phyloP scores from a whole-genome alignment of 305 asterid species.

The Ilex paraguariensis region DNA sequence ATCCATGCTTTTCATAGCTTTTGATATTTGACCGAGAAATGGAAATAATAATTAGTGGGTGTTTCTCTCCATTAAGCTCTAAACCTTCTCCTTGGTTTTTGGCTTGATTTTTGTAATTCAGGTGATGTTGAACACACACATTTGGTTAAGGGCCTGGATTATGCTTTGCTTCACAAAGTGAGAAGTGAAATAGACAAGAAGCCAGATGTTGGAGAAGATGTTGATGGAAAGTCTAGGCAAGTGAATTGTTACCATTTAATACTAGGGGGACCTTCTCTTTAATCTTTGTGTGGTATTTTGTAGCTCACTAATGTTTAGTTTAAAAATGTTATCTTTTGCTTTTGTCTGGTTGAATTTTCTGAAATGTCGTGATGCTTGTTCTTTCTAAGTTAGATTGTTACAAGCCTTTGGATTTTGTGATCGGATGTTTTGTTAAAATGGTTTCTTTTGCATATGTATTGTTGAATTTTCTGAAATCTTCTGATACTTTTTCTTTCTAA shows the following conservation, averaged over 20 bases:
- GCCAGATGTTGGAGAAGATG: conserved; percentile 76
- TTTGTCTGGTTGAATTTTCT: conserved; percentile 10
- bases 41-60: no score
- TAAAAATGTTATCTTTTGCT: conserved; percentile 6
- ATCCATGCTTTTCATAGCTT: no score
- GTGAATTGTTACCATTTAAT: conserved; percentile 10
- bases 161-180: conserved; percentile 88
- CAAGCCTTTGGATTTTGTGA: no score
- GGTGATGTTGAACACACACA: conserved; percentile 99
- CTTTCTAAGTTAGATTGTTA: no score
- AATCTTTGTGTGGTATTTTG: conserved; percentile 4
- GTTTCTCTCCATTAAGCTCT: no score
- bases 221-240: conserved; percentile 61
- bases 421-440: no score
- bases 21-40: no score
- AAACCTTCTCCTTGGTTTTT: conserved; percentile 10
- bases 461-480: no score
- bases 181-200: conserved; percentile 92
- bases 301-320: background rate
- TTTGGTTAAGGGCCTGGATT: conserved; percentile 96
- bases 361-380: conserved; percentile 11
- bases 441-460: no score
- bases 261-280: no score
- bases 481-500: no score
- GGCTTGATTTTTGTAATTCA: conserved; percentile 34